Evolutionary conservation across 2,329 filamentous ascomycete species (phyloP).

Genomic region (Exophiala alcalophila): DNA sequence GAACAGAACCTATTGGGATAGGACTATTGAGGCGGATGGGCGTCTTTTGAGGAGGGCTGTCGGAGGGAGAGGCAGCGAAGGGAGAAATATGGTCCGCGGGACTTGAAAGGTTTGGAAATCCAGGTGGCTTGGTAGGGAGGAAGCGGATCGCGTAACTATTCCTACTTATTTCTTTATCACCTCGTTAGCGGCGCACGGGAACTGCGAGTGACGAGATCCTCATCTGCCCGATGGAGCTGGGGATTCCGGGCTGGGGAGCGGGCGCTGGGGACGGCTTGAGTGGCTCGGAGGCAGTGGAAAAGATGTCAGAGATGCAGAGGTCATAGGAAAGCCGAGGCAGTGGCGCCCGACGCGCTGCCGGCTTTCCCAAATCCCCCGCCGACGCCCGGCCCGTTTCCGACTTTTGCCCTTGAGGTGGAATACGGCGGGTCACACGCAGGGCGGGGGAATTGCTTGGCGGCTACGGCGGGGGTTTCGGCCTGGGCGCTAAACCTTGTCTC

Average conservation of each 20-base stretch:
- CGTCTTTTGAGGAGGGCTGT: slow-evolving; percentile 6
- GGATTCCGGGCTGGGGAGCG: no score
- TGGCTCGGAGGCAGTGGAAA: no score
- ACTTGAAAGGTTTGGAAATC: not conserved
- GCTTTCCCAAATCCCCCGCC: no score
- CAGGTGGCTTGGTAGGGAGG: not conserved
- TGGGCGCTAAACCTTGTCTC: no score
- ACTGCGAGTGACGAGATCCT: slow-evolving; percentile 15
- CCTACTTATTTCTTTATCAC: no score
- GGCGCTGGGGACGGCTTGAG: slow-evolving; percentile 5
- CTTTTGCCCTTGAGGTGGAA: slow-evolving; percentile 4
- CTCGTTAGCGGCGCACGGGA: slow-evolving; percentile 1
- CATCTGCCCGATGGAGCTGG: slow-evolving; percentile 18
- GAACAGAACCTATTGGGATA: not conserved
- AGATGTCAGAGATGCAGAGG: no score
- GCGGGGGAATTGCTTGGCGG: no score
- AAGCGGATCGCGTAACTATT: slow-evolving; percentile 13
- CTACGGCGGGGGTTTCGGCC: no score
- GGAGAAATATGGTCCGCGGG: not conserved
- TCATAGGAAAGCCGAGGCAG: slow-evolving; percentile 18
- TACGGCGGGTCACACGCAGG: not conserved
- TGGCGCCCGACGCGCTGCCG: no score
- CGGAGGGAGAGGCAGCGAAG: not conserved
- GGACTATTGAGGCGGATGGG: not conserved
- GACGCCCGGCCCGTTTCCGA: slow-evolving; percentile 13